Conservation (phyloP, 305 asterid genomes). For the Rubia balearica region DNA sequence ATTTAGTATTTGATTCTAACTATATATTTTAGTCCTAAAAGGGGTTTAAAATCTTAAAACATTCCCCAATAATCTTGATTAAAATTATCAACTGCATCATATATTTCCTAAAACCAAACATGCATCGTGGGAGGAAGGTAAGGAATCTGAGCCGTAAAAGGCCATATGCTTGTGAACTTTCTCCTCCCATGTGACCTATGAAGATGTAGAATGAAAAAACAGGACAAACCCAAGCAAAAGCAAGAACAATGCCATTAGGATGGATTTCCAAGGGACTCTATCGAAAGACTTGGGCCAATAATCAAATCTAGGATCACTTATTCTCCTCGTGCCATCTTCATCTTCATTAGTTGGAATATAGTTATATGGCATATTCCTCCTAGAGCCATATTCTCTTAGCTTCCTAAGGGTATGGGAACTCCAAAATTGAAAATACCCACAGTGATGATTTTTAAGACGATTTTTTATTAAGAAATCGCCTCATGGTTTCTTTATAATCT, state of each 20-base stretch:
- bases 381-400: slow-evolving; percentile 44
- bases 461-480: no score
- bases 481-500: no score
- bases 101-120: no score
- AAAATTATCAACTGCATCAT: no score
- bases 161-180: slow-evolving; percentile 75
- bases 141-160: slow-evolving; percentile 75
- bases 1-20: no score
- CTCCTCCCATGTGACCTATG: slow-evolving; percentile 93
- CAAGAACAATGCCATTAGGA: slow-evolving; percentile 63
- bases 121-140: slow-evolving; percentile 75
- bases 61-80: no score
- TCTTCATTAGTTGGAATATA: slow-evolving; percentile 56
- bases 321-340: slow-evolving; percentile 33
- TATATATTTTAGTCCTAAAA: no score
- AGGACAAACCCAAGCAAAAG: slow-evolving; percentile 77
- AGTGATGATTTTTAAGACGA: no score
- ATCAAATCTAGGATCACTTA: slow-evolving; percentile 62
- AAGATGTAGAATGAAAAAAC: slow-evolving; percentile 64
- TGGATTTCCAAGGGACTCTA: slow-evolving; percentile 87
- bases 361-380: slow-evolving; percentile 52
- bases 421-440: no score
- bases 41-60: no score
- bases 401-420: no score
- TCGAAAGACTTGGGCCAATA: slow-evolving; percentile 57